phyloP scores from a whole-genome alignment of 1,139 yeast genomes.

The Geotrichum macrosporum region DNA sequence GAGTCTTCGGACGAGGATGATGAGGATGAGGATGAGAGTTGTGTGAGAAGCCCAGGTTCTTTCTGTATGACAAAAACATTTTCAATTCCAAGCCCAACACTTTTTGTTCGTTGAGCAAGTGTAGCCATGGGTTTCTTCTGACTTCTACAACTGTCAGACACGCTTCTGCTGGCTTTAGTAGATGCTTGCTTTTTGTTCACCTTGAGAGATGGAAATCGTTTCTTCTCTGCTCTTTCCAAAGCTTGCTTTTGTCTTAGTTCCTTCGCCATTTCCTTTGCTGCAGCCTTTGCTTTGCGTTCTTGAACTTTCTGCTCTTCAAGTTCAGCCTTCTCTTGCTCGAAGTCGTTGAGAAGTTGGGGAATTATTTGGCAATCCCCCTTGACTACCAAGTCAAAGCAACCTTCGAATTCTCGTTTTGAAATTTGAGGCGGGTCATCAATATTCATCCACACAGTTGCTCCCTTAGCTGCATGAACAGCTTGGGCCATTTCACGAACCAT shows the following conservation, averaged over 20 bases:
- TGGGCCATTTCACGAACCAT: constrained; percentile 66
- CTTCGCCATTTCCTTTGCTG: constrained; percentile 8
- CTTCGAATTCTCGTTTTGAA: constrained; percentile 46
- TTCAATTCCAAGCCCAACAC: constrained; percentile 1
- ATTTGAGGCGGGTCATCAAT: constrained; percentile 46
- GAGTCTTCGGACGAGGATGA: constrained; percentile 18
- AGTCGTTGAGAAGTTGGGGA: constrained; percentile 39
- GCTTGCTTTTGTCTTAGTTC: constrained; percentile 20
- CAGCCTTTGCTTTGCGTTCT: constrained; percentile 19
- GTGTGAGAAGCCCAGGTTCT: constrained; percentile 2
- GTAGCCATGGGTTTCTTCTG: constrained; percentile 2
- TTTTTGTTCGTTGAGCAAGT: constrained; percentile 6
- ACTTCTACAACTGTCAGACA: constrained; percentile 12
- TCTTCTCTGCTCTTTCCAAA: constrained; percentile 13
- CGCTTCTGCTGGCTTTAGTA: constrained; percentile 13
- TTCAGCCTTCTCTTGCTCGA: constrained; percentile 29
- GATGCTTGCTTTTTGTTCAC: constrained; percentile 4
- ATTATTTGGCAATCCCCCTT: constrained; percentile 58
- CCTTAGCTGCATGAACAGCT: constrained; percentile 56
- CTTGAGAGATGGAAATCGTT: constrained; percentile 1
- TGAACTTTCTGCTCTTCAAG: constrained; percentile 19
- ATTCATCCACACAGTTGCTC: constrained; percentile 56
- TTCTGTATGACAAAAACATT: background rate
- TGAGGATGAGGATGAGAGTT: constrained; percentile 7
- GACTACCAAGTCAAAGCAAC: constrained; percentile 51